Conservation (phyloP, 2,329 filamentous ascomycete species). For the Epichloe uncinata region DNA sequence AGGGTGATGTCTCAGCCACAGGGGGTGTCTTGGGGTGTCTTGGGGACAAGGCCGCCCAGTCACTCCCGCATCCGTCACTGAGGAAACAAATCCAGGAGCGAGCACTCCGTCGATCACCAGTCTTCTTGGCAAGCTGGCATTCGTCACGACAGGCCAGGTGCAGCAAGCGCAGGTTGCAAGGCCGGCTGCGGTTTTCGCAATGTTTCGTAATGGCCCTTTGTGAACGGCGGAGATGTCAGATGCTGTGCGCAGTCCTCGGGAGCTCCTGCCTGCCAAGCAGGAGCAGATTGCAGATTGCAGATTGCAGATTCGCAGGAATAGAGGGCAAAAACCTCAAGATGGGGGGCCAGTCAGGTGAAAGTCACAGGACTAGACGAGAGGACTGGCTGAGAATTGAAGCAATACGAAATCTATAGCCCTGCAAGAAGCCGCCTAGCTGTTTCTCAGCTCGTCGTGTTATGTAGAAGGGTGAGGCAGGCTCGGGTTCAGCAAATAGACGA, state of each 20-base stretch:
- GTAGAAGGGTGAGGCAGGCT: not conserved
- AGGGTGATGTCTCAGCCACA: constrained; percentile 13
- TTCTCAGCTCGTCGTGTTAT: not conserved
- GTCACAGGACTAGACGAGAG: not conserved
- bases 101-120: not conserved
- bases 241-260: too few species aligned
- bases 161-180: not conserved
- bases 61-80: constrained; percentile 11
- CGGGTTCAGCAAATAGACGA: not conserved
- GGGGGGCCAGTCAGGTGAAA: too few species aligned
- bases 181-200: not conserved
- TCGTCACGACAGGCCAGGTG: not conserved
- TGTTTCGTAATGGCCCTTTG: not conserved
- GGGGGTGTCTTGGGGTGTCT: constrained; percentile 5
- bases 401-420: not conserved
- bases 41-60: not conserved
- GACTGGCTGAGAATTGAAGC: not conserved
- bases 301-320: not conserved
- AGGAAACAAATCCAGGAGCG: constrained; percentile 7
- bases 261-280: not conserved
- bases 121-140: not conserved
- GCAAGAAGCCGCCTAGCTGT: not conserved
- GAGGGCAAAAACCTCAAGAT: not conserved
- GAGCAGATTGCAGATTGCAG: not conserved
- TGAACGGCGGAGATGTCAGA: not conserved